Percentiles rank a stretch among this genome's conserved stretches.
phyloP scores from a whole-genome alignment of 2,329 filamentous ascomycete species.

The Fonsecaea monophora region DNA sequence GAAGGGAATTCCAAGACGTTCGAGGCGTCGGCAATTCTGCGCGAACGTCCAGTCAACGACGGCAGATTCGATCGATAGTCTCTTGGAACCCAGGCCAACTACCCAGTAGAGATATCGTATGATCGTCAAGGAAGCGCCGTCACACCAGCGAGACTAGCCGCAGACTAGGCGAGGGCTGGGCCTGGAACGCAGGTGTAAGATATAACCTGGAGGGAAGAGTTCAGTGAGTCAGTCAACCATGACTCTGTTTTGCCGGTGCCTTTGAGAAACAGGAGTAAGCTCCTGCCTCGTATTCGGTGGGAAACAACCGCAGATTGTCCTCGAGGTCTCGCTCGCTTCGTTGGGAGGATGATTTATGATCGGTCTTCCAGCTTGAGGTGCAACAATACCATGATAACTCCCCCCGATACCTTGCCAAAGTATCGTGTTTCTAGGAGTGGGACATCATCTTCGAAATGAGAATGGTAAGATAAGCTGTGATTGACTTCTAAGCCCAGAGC shows the following conservation, averaged over 20 bases:
- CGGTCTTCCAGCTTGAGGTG: not conserved
- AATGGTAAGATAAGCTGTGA: not conserved
- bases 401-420: not conserved
- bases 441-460: not conserved
- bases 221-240: constrained; percentile 1
- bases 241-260: not conserved
- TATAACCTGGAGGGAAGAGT: not conserved
- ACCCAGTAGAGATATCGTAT: not conserved
- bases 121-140: not conserved
- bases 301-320: not conserved
- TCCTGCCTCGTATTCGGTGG: not conserved
- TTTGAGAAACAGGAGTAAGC: not conserved
- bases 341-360: not conserved
- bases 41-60: not conserved
- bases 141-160: not conserved
- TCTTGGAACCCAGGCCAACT: not conserved
- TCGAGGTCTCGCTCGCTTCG: not conserved
- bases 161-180: not conserved
- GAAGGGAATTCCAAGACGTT: not conserved
- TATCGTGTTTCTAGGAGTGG: not conserved
- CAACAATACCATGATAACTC: not conserved
- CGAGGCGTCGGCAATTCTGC: not conserved
- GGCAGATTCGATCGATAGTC: not conserved
- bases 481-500: not conserved
- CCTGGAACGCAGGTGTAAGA: not conserved